phyloP scores from a whole-genome alignment of 2,329 filamentous ascomycete genomes.

The Pestalotiopsis sp. region DNA sequence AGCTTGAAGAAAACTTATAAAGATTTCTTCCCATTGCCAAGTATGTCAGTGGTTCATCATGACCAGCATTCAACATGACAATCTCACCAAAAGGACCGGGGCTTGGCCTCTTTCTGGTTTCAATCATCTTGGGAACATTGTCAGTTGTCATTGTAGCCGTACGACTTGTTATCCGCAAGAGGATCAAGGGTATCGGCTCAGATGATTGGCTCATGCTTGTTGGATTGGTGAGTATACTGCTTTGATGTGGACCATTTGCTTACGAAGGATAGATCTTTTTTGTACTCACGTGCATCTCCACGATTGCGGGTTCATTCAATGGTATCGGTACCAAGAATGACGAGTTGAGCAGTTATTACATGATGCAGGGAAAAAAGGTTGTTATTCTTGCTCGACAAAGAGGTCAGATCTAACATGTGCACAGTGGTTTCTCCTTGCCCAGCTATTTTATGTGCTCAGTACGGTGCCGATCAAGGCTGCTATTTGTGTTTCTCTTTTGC shows the following conservation, averaged over 20 bases:
- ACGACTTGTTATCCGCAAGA: not conserved
- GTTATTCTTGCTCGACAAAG: not conserved
- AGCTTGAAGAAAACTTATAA: not conserved
- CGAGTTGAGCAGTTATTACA: not conserved
- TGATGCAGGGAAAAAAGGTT: not conserved
- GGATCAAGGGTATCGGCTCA: not conserved
- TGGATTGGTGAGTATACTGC: not conserved
- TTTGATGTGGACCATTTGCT: not conserved
- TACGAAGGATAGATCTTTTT: not conserved
- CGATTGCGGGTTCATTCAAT: not conserved
- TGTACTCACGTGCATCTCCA: not conserved
- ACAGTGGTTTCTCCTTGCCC: slow-evolving; percentile 1
- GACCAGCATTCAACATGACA: slow-evolving; percentile 10
- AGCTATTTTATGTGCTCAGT: slow-evolving; percentile 1
- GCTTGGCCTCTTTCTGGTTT: not conserved
- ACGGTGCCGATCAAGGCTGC: slow-evolving; percentile 4
- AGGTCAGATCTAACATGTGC: not conserved
- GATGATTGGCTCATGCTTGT: slow-evolving; percentile 4
- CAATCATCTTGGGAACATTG: not conserved
- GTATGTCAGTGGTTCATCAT: not conserved
- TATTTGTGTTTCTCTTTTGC: not conserved
- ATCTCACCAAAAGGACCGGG: not conserved
- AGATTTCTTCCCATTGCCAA: not conserved
- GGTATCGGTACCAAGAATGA: not conserved
- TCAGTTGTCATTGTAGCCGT: not conserved